phyloP scores from a whole-genome alignment of 441 rosid genomes.

The Omphalea diandra region DNA sequence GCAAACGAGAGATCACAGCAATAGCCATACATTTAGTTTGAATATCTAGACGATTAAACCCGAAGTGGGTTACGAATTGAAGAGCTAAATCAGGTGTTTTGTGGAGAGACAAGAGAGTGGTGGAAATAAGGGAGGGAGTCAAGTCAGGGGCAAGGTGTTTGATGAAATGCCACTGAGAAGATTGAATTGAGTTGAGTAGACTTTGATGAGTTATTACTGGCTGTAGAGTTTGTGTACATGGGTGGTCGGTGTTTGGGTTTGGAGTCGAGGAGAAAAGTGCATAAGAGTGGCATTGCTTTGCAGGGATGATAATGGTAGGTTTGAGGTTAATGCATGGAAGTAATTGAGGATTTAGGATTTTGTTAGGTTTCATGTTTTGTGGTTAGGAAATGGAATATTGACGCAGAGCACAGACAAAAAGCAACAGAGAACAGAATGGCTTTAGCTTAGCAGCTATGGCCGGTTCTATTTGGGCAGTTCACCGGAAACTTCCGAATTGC shows the following conservation, averaged over 20 bases:
- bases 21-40: conserved; percentile 59
- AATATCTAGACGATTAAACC: conserved; percentile 40
- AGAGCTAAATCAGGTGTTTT: conserved; percentile 59
- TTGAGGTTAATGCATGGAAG: conserved; percentile 16
- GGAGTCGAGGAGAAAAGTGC: conserved; percentile 33
- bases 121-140: conserved; percentile 42
- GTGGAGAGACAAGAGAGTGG: conserved; percentile 45
- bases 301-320: conserved; percentile 5
- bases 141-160: conserved; percentile 48
- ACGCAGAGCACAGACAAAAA: neutral
- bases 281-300: conserved; percentile 14
- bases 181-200: conserved; percentile 30
- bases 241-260: conserved; percentile 4
- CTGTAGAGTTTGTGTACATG: conserved; percentile 12
- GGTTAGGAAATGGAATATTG: neutral
- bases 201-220: conserved; percentile 4
- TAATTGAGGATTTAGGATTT: conserved; percentile 3
- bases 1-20: conserved; percentile 51
- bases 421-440: neutral
- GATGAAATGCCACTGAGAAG: conserved; percentile 84
- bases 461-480: too few relatives aligned
- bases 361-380: conserved; percentile 33
- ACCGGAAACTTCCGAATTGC: too few relatives aligned
- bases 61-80: conserved; percentile 46
- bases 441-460: neutral